These are phyloP conservation scores for Aspergillus sp. DNA, from an alignment of 2,329 filamentous ascomycete species.

Conservation along the genomic window DNA sequence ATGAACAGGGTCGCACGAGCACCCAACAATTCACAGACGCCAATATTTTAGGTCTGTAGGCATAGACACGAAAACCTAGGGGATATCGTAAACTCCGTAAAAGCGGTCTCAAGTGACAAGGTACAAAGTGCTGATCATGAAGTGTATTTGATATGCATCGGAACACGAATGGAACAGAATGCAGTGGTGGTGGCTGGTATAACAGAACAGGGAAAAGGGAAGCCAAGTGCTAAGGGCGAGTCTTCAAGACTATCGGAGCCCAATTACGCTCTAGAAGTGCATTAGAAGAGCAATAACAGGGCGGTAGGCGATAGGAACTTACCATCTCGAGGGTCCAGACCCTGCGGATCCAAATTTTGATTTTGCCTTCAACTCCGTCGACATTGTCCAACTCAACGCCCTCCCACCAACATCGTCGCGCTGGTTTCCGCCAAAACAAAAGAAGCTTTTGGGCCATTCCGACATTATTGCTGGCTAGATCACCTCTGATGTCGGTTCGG, in stretches of 20 bases:
- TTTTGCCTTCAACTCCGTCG: conserved; percentile 82
- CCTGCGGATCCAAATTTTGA: conserved; percentile 97
- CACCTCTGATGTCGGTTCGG: conserved; percentile 82
- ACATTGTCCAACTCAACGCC: conserved; percentile 88
- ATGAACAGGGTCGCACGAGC: conserved; percentile 21
- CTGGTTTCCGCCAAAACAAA: conserved; percentile 97
- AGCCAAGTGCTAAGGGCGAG: conserved; percentile 13
- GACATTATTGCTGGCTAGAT: conserved; percentile 72
- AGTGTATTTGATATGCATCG: conserved; percentile 15
- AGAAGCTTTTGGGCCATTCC: conserved; percentile 98
- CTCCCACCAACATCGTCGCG: conserved; percentile 97
- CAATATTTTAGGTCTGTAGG: conserved; percentile 17
- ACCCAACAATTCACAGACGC: conserved; percentile 13
- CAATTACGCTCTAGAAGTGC: conserved; percentile 70
- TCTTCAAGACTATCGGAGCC: conserved; percentile 56
- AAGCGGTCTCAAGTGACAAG: conserved; percentile 17
- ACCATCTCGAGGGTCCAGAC: conserved; percentile 99
- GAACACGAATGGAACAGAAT: conserved; percentile 4
- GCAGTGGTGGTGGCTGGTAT: conserved; percentile 16
- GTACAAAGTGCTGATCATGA: conserved; percentile 14
- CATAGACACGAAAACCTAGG: conserved; percentile 15
- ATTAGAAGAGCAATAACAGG: conserved; percentile 18
- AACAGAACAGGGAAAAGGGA: conserved; percentile 22
- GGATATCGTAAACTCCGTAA: conserved; percentile 25
- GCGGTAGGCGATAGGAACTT: conserved; percentile 23